Evolutionary conservation across 495 filamentous ascomycete species (phyloP), one percentile per base, ranked within the genome.

Genomic region (Sphaerosporella brunnea): DNA sequence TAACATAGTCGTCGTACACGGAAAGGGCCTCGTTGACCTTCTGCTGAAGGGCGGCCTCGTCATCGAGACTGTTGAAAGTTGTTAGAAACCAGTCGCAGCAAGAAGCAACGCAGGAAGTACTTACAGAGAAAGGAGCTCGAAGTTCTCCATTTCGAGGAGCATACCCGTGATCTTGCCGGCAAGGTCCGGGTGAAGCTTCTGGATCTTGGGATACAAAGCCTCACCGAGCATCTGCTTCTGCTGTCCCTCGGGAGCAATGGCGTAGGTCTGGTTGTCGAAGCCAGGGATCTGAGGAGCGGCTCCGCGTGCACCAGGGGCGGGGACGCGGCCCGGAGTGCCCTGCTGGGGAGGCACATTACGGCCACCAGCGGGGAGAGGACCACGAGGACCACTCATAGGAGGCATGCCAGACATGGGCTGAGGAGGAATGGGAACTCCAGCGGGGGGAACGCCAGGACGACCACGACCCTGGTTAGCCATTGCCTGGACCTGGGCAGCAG

Each of bases 151-250:
- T 74, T 99, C 90, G 56, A 99, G 63, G 58, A 99, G 77, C 90
- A 99, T 99, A 65, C 90, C 90, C 50, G 90, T 99, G 61, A 99
- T 95, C 79, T 99, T 99, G 56, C 90, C 90, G 53, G 90, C 90
- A 51, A 99, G 71, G 53, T 92, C 84, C 36, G 86, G 85, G 72
- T 96, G 85, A 66, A 90, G 75, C 45, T 72, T 73, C 64, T 84
- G 77, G 60, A 99, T 95, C 79, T 95, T 96, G 53, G 90, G 90
- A 73, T 95, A 99, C 44, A 99, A 76, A 46, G 82, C 80, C 69
- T 99, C 90, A 56, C 90, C 90, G 45, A 99, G 75, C 67, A 94
- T 79, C 71, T 99, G 90, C 78, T 99, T 99, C 71, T 95, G 92
- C 34, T 30, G 32, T 62, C 85, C 79, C 26, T 67, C 62, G 11